Evolutionary conservation across 371 early-diverging fungal species (phyloP), one percentile per base, ranked within the genome.

Genomic region (Zychaea mexicana): DNA sequence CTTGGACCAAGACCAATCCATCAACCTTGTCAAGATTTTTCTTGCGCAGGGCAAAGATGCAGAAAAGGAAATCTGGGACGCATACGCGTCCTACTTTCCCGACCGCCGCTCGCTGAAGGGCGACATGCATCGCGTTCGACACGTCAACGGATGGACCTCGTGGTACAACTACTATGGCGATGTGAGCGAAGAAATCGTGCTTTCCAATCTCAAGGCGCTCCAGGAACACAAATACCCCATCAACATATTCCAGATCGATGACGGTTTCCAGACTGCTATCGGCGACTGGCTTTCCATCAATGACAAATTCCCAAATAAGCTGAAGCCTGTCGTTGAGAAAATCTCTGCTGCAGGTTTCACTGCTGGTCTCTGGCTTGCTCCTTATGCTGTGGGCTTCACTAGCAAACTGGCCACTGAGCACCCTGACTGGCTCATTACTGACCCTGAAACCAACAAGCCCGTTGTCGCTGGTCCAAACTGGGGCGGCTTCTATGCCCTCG

Each of bases 301-400:
- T 36, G 55, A 65, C 32, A 84, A 82, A 59, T 87, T 87, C 49
- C 85, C 87, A 0, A 77, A 67, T 28, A 83, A 82, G 3, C 79
- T 87, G 81, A 70, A 76, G 24, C 39, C 56, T 2, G 67, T 84
- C 9, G 82, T 79, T 1, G 38, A 67, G 1, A 66, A 73, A 15
- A 83, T 85, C 56, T 73, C 68, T 7, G 26, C 66, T 19, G 78
- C 81, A 7, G 83, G 83, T 0, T 73, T 79, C 58, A 76, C 70
- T 15, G 77, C 87, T 0, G 87, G 87, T 2, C 70, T 87, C 12
- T 87, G 87, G 87, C 56, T 87, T n/a, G 85, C 87, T 0, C 87
- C 87, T 17, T 87, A 81, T 57, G 73, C 83, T 22, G 84, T 77
- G 10, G 83, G 77, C 10, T 76, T 73, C 53, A 76, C 71, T 10